Base-by-base conservation (phyloP, 257 asterid species). In the Cynanchum wilfordii region DNA sequence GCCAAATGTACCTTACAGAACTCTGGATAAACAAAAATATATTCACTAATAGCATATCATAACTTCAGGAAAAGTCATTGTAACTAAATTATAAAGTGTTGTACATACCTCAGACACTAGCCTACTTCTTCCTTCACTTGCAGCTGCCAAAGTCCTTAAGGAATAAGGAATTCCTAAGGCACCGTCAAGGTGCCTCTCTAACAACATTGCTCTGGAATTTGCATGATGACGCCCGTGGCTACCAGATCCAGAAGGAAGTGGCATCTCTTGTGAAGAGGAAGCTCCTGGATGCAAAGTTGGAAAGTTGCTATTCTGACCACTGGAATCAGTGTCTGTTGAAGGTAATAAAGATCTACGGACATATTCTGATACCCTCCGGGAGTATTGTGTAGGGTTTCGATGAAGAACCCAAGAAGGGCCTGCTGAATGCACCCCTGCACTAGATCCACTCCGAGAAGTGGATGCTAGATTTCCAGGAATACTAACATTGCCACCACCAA, bases 171-270 rank as follows among this genome's bases (percentile, higher is more conserved):
- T 63, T 60, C 92, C 92, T 10, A 77, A 65, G 73, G 89, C 85
- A 81, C 91, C 86, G 73, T 87, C 91, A 56, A 83, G 81, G 63
- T 90, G 94, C 73, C 98, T 90, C 88, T 90, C 98, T 83, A 87
- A 58, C 79, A 86, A 68, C 68, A 82, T 38, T 40, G 90, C 86
- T 29, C 98, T 87, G 27, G 89, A 77, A 77, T 79, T 81, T 40
- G 90, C 70, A 59, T 79, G 88, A 59, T 79, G 88, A 52, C 83
- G 92, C 59, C 85, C 89, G 40, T 68, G 87, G 80, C 65, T 78
- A 68, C 79, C 84, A 68, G 96, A 55, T 47, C 86, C 93, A 75
- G 91, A 79, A 6, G 87, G 38, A 83, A 74, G 80, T 24, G 79
- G 66, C 65, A 69, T 75, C 80, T 86, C 92, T 73, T 75, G 88